Conservation (phyloP, 129 eudicot genomes). For the Artemisia annua region DNA sequence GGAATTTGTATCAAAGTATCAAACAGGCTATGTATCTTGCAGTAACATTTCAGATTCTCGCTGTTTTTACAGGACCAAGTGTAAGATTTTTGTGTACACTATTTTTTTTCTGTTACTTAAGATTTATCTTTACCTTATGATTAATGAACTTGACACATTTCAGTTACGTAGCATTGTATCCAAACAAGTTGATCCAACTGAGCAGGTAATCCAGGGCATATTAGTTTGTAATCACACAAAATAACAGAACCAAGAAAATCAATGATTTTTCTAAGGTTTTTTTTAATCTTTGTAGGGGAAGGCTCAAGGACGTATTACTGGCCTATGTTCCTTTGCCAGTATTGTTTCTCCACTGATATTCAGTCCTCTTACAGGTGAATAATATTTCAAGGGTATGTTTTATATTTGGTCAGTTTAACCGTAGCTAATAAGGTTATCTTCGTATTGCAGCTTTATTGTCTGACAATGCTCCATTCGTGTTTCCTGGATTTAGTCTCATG, state of each 20-base stretch:
- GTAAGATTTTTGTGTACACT: conserved; percentile 43
- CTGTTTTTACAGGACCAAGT: conserved; percentile 73
- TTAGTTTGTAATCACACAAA: not conserved
- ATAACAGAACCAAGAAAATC: not conserved
- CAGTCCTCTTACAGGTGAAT: conserved; percentile 50
- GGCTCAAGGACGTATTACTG: conserved; percentile 84
- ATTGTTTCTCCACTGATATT: conserved; percentile 69
- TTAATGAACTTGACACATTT: conserved; percentile 15
- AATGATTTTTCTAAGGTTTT: not conserved
- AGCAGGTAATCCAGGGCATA: conserved; percentile 57
- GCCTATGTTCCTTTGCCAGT: conserved; percentile 69
- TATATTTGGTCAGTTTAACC: not conserved
- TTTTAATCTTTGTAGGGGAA: conserved; percentile 45
- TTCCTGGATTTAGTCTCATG: too few species aligned
- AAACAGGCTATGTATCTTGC: conserved; percentile 76
- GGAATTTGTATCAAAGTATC: conserved; percentile 17
- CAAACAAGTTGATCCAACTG: conserved; percentile 81
- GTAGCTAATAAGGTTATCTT: conserved; percentile 45
- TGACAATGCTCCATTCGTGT: too few species aligned
- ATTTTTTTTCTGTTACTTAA: not conserved
- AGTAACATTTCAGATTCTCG: conserved; percentile 51
- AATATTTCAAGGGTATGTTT: not conserved
- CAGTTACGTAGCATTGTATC: conserved; percentile 88
- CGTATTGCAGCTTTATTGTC: conserved; percentile 82
- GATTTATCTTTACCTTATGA: conserved; percentile 4